Percentiles rank a stretch among this genome's conserved stretches.
phyloP scores from a whole-genome alignment of 2,329 filamentous ascomycete genomes.

The Colletotrichum aenigma region DNA sequence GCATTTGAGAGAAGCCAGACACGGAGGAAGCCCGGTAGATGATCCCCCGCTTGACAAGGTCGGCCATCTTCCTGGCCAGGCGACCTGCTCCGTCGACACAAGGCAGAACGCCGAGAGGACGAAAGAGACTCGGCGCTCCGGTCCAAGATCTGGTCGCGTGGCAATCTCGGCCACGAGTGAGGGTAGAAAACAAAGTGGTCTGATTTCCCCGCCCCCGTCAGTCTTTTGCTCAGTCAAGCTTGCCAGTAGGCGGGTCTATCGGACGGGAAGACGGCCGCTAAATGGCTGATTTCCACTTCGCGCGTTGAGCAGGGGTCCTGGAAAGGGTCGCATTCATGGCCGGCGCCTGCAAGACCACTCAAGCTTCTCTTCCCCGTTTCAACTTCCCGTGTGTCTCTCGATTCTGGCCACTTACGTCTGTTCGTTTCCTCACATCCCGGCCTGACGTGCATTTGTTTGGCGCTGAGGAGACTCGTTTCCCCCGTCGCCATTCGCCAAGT shows the following conservation, averaged over 20 bases:
- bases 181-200: neutral
- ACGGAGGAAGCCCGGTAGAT: too few species aligned
- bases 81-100: neutral
- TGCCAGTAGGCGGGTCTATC: too few species aligned
- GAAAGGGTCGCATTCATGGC: neutral
- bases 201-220: constrained; percentile 15
- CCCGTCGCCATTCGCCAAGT: neutral
- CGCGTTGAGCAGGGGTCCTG: neutral
- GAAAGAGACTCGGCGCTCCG: neutral
- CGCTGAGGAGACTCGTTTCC: neutral
- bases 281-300: neutral
- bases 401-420: neutral
- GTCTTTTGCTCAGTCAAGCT: neutral
- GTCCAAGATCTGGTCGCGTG: neutral
- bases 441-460: constrained; percentile 1
- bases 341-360: constrained; percentile 22
- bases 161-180: neutral
- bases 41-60: too few species aligned
- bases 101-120: neutral
- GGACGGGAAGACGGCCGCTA: neutral
- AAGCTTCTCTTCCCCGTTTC: neutral
- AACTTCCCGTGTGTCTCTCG: neutral
- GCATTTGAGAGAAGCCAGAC: too few species aligned
- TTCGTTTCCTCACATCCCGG: neutral
- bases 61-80: neutral